Evolutionary conservation across 2,329 filamentous ascomycete genomes (phyloP), one percentile per base, ranked within the genome.

Genomic region (Aspergillus uvarum): DNA sequence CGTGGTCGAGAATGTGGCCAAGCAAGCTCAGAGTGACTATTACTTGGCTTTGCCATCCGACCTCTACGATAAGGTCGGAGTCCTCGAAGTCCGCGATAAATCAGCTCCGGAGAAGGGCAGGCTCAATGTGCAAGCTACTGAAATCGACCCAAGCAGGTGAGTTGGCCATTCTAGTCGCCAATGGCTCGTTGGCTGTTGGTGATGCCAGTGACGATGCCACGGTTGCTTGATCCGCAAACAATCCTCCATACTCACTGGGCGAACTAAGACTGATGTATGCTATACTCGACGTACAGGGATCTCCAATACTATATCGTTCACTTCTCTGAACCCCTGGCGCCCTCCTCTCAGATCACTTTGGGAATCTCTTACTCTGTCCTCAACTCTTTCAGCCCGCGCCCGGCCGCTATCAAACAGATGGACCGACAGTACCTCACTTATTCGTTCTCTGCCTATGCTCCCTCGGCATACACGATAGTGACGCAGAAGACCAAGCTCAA

Each of bases 401-500:
- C 95, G 19, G 88, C 89, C 2, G 79, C 86, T 56, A 94, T 99
- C 72, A 81, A 83, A n/a, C 95, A 99, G 76, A 83, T 87, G 50
- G 92, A 92, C 54, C 87, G 89, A 75, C 95, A 99, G 78, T 97
- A 89, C 79, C 87, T 99, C 56, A 83, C 86, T 59, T 92, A 96
- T 81, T 83, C 87, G 58, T 96, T 96, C 81, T 94, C 91, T 62
- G 90, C 90, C 66, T 96, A 96, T 78, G 85, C 83, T 51, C 89
- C 88, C 16, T 96, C 91, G 10, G 88, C 89, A 62, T 99, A 99
- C 80, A 80, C 84, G 19, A 97, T 92, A 14, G 76, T 85, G 70
- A 96, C 96, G 81, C 95, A 99, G 77, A 97, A 97, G 86, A 98
- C 95, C 44, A 96, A 98, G 78, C 79, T 99, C 78, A 97, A 97